Evolutionary conservation across 371 early-diverging fungal species (phyloP), one percentile per base, ranked within the genome.

Genomic region (Rhizopus stolonifer): DNA sequence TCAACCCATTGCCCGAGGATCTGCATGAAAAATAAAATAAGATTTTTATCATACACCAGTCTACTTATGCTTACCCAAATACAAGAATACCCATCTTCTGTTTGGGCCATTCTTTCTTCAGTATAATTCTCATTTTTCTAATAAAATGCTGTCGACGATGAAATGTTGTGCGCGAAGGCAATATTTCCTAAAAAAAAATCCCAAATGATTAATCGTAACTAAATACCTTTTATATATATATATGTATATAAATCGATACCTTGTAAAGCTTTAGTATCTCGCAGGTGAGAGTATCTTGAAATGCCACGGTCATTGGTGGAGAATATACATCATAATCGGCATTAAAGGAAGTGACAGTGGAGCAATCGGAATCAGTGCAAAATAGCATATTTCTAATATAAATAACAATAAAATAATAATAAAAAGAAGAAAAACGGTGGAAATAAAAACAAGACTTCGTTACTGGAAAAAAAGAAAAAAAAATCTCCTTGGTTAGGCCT

Each of bases 61-160:
- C n/a, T n/a, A 36, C 9, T 15, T 38, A 38, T 3, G 31, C 18
- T 51, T 72, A 78, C 67, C 87, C 87, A 69, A 86, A 86, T 43
- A 86, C 59, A 57, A 84, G 78, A 13, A 80, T 78, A 43, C 77
- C 69, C 29, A 86, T 67, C 48, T 80, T 66, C 36, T 68, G 65
- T 23, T 56, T 65, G 14, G 82, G 83, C 70, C 77, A 87, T 73
- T 86, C 87, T 18, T 51, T 52, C 38, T 74, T 71, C 56, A 86
- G 56, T 1, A 85, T 64, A 4, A 58, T 56, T 36, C 80, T 70
- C 38, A 86, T 72, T 56, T 84, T 86, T 3, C 64, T 60, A 23
- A 83, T 73, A 56, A 84, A 71, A 21, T 60, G 46, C 40, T 68
- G 66, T 45, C 84, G 79, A 15, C 69, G 55, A 42, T 79, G 70